These are phyloP conservation scores for Solanum corneliomulleri DNA, from an alignment of 257 asterid genomes.

Conservation along the genomic window DNA sequence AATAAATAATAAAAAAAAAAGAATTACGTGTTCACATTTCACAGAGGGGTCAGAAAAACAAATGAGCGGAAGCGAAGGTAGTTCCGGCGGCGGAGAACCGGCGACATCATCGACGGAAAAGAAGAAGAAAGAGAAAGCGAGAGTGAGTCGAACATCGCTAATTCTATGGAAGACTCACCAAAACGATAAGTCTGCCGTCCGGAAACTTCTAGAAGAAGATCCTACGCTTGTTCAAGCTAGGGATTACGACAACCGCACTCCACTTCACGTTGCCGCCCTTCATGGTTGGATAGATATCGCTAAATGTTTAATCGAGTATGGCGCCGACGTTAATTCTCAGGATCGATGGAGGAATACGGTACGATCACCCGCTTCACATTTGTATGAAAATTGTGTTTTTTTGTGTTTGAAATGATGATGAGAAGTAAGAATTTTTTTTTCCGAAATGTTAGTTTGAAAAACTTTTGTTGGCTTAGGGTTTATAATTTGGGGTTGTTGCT, in stretches of 20 bases:
- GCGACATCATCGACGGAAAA: constrained; percentile 9
- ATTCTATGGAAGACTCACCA: constrained; percentile 79
- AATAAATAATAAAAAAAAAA: not conserved
- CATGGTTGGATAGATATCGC: constrained; percentile 70
- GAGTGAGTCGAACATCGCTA: constrained; percentile 61
- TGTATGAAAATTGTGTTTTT: not conserved
- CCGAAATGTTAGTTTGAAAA: not conserved
- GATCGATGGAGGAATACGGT: constrained; percentile 85
- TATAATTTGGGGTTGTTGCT: not conserved
- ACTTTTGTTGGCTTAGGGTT: not conserved
- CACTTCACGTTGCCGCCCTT: constrained; percentile 66
- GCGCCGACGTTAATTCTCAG: constrained; percentile 67
- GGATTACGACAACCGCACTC: constrained; percentile 67
- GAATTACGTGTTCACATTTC: not conserved
- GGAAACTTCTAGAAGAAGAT: constrained; percentile 67
- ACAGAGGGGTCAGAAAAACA: not conserved
- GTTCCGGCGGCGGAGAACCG: constrained; percentile 36
- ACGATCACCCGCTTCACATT: not conserved
- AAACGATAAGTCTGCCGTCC: constrained; percentile 45
- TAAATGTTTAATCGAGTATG: constrained; percentile 39
- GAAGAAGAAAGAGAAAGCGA: constrained; percentile 49
- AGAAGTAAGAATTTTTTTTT: not conserved
- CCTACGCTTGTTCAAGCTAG: constrained; percentile 48
- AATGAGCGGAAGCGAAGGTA: constrained; percentile 62
- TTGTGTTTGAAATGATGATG: not conserved